Evolutionary conservation across 768 basidiomycete species (phyloP).

Genomic region (Mycena alexandri): DNA sequence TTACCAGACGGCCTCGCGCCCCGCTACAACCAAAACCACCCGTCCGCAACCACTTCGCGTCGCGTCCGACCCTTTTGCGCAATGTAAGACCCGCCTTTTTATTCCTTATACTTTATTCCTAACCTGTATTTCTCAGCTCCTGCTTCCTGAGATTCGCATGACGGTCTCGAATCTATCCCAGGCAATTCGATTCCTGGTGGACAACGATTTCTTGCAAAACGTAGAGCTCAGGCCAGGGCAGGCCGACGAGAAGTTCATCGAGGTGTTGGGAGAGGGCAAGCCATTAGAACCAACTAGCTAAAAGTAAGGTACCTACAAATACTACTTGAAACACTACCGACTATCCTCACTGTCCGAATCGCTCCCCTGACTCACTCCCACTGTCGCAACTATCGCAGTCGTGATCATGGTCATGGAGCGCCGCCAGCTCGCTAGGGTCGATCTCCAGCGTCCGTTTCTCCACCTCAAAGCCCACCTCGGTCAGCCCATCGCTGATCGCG

Average conservation of each 20-base stretch:
- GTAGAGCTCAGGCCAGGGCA: constrained; percentile 89
- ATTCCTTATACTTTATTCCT: constrained; percentile 6
- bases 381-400: constrained; percentile 51
- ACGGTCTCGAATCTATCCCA: constrained; percentile 95
- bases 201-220: constrained; percentile 86
- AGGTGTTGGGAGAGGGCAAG: constrained; percentile 58
- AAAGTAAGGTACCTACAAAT: constrained; percentile 31
- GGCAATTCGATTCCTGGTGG: constrained; percentile 89
- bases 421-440: constrained; percentile 65
- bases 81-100: constrained; percentile 65
- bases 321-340: constrained; percentile 23
- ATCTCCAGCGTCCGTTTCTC: constrained; percentile 77
- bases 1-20: constrained; percentile 41
- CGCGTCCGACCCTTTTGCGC: constrained; percentile 79
- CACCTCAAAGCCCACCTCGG: constrained; percentile 80
- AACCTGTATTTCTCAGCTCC: constrained; percentile 62
- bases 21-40: constrained; percentile 58
- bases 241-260: constrained; percentile 71
- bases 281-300: constrained; percentile 25
- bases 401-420: constrained; percentile 48
- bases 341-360: constrained; percentile 39
- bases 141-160: constrained; percentile 87
- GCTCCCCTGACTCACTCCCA: constrained; percentile 46
- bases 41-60: constrained; percentile 73
- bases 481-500: constrained; percentile 75